Conservation (phyloP, 148 eudicot species). For the Chenopodium berlandieri region DNA sequence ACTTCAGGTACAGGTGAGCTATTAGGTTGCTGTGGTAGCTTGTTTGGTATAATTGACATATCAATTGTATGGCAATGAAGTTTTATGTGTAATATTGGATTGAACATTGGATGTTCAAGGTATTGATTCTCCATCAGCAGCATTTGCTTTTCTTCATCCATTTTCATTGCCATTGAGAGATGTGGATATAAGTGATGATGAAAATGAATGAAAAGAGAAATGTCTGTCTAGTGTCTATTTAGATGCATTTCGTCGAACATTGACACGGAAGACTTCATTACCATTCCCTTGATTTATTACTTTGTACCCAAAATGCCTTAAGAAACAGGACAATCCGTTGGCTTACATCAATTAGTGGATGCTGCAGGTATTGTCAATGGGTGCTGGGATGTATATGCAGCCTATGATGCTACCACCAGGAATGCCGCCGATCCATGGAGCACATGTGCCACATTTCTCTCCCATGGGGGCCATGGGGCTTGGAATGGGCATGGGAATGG, state of each 20-base stretch:
- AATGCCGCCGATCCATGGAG: constrained; percentile 65
- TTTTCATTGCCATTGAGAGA: not conserved
- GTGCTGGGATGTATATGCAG: constrained; percentile 85
- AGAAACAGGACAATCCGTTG: not conserved
- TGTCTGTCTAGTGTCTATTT: not conserved
- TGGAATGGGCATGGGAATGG: constrained; percentile 73
- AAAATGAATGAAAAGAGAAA: not conserved
- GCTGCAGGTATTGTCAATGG: constrained; percentile 89
- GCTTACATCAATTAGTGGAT: constrained; percentile 1
- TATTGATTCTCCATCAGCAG: not conserved
- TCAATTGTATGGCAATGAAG: not conserved
- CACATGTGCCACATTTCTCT: constrained; percentile 70
- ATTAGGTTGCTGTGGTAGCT: constrained; percentile 1
- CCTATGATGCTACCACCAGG: constrained; percentile 85
- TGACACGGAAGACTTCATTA: not conserved
- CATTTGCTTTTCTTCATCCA: not conserved
- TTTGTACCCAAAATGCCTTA: not conserved
- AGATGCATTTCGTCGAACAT: not conserved
- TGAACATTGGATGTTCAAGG: not conserved
- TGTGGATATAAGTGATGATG: not conserved
- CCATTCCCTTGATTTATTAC: not conserved
- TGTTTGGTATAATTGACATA: not conserved
- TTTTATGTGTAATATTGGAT: not conserved
- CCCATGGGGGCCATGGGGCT: constrained; percentile 69
- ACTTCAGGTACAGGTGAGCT: constrained; percentile 80